Evolutionary conservation across 208 protist species (phyloP).

Genomic region (Histomonas meleagridis): DNA sequence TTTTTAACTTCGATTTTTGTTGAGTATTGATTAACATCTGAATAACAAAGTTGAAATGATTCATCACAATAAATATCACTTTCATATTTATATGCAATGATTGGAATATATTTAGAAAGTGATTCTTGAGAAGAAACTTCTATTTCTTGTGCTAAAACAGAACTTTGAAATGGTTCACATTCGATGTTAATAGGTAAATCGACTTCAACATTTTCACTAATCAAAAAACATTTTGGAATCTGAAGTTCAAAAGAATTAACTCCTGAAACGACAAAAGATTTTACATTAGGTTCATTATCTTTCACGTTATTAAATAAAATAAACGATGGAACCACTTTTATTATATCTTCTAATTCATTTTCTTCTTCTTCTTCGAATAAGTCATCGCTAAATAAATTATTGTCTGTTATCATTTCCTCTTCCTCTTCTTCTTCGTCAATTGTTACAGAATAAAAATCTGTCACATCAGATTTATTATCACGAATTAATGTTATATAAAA

Average conservation of each 20-base stretch:
- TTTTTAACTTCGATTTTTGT: neutral
- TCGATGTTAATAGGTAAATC: neutral
- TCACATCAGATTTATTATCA: too few relatives aligned
- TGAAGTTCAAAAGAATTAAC: neutral
- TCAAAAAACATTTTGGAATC: neutral
- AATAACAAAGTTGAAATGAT: neutral
- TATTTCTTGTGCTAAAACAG: neutral
- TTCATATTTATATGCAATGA: neutral
- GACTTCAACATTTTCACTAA: neutral
- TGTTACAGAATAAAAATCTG: too few relatives aligned
- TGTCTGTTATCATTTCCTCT: neutral
- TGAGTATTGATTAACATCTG: neutral
- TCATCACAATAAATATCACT: neutral
- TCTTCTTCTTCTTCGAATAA: neutral
- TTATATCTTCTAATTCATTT: neutral
- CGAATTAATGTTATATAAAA: too few relatives aligned
- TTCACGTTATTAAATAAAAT: neutral
- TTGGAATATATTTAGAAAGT: neutral
- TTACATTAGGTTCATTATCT: neutral
- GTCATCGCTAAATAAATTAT: neutral
- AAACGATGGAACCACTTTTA: neutral
- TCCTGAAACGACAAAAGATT: neutral
- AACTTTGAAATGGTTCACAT: neutral
- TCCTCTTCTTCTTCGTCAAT: too few relatives aligned
- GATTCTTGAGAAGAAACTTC: neutral